These are phyloP conservation scores for Trypanosoma mega DNA, from an alignment of 208 protist genomes.

Conservation along the genomic window DNA sequence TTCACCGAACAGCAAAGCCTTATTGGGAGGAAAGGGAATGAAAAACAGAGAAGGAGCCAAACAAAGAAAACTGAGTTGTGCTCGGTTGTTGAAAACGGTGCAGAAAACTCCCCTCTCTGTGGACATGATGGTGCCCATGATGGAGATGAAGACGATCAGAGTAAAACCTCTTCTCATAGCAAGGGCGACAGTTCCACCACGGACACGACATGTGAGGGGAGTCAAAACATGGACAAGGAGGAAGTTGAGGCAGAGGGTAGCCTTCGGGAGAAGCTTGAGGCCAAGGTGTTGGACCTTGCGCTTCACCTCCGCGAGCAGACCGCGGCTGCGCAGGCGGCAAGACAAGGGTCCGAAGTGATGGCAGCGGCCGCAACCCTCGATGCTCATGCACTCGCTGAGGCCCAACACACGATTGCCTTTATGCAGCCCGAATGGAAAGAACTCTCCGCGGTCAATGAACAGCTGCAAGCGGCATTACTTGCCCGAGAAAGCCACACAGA, in stretches of 20 bases:
- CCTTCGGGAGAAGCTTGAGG: conserved; percentile 32
- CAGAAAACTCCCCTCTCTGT: no score
- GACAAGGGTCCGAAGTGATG: conserved; percentile 18
- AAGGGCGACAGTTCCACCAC: neutral
- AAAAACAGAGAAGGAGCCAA: no score
- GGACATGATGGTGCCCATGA: neutral
- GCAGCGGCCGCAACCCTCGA: conserved; percentile 22
- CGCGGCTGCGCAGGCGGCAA: conserved; percentile 21
- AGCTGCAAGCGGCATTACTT: conserved; percentile 22
- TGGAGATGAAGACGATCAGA: neutral
- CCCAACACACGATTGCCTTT: conserved; percentile 5
- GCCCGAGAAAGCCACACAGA: conserved; percentile 30
- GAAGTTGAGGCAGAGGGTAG: conserved; percentile 1
- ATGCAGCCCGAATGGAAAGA: conserved; percentile 12
- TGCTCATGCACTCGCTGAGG: conserved; percentile 25
- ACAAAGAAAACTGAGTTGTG: no score
- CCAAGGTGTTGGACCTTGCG: conserved; percentile 63
- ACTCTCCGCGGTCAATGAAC: conserved; percentile 23
- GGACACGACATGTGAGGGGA: no score
- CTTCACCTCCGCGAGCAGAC: conserved; percentile 39
- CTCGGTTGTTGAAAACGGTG: no score
- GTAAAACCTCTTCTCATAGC: neutral
- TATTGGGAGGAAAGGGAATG: no score
- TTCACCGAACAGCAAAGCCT: no score
- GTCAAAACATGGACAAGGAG: no score